Conservation (phyloP, 306 rosid genomes). For the Pyrus communis region DNA sequence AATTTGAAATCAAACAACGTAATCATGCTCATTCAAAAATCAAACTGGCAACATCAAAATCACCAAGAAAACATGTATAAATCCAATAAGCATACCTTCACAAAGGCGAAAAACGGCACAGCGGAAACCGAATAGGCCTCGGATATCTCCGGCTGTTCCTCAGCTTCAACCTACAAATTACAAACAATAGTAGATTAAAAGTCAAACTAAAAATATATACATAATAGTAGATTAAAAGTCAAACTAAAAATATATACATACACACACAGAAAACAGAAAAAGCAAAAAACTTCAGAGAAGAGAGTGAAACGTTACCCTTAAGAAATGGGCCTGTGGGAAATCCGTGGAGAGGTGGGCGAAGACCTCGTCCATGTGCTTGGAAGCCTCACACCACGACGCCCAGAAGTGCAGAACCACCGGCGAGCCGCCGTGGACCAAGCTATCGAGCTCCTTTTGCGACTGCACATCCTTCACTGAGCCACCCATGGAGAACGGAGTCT, state of each 20-base stretch:
- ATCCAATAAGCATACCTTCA: conserved; percentile 43
- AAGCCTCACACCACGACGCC: conserved; percentile 98
- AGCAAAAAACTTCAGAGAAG: background rate
- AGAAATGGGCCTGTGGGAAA: conserved; percentile 67
- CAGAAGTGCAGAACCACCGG: conserved; percentile 74
- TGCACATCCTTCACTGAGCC: conserved; percentile 70
- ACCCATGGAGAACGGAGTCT: conserved; percentile 35
- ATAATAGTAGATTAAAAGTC: background rate
- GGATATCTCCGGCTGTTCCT: conserved; percentile 82
- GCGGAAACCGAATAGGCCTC: conserved; percentile 84
- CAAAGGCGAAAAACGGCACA: conserved; percentile 78
- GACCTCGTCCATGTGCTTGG: conserved; percentile 92
- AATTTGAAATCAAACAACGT: background rate
- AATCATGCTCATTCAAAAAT: too few relatives aligned
- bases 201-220: background rate
- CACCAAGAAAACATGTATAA: background rate
- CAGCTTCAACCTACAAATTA: conserved; percentile 75
- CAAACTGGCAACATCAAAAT: background rate
- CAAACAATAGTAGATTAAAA: background rate
- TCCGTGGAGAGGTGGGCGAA: conserved; percentile 72
- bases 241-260: background rate
- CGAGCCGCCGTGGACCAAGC: conserved; percentile 43
- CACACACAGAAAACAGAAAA: background rate
- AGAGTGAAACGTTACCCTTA: conserved; percentile 45
- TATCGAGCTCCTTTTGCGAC: conserved; percentile 64